These are phyloP conservation scores for Aspergillus leporis DNA, from an alignment of 495 filamentous ascomycete genomes.

Conservation along the genomic window DNA sequence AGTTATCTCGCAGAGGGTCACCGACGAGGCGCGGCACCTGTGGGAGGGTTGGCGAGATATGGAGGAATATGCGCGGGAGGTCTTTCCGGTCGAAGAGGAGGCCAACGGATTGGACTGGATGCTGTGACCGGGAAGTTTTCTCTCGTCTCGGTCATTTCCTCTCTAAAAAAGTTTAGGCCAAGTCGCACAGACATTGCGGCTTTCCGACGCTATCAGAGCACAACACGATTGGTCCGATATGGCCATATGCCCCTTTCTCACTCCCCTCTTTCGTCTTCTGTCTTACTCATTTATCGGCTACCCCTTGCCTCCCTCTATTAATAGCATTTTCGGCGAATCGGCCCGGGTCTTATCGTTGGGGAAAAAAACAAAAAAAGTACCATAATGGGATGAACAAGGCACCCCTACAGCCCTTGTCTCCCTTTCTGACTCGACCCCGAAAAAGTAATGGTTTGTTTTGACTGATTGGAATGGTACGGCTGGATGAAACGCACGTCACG, in stretches of 20 bases:
- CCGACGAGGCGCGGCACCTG: constrained; percentile 69
- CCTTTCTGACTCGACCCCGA: background rate
- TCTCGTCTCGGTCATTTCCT: constrained; percentile 5
- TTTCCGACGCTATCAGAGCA: background rate
- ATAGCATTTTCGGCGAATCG: constrained; percentile 36
- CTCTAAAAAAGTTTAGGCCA: background rate
- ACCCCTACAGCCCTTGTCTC: constrained; percentile 1
- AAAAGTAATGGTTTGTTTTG: constrained; percentile 1
- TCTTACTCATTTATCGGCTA: background rate
- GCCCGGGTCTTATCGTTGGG: constrained; percentile 36
- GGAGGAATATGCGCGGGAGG: constrained; percentile 94
- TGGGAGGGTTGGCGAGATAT: constrained; percentile 92
- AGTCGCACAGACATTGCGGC: background rate
- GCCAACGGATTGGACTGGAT: constrained; percentile 94
- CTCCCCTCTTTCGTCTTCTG: constrained; percentile 4
- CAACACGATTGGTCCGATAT: constrained; percentile 2
- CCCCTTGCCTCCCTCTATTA: constrained; percentile 7
- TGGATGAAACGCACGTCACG: constrained; percentile 25
- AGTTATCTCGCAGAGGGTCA: constrained; percentile 55
- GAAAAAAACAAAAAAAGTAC: constrained; percentile 12
- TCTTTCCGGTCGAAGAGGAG: constrained; percentile 91
- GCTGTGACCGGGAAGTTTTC: constrained; percentile 43
- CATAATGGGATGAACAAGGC: constrained; percentile 5
- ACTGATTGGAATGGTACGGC: constrained; percentile 3
- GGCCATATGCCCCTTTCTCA: constrained; percentile 2